Evolutionary conservation across 2,329 filamentous ascomycete genomes (phyloP).

Genomic region (Botrytis squamosa): DNA sequence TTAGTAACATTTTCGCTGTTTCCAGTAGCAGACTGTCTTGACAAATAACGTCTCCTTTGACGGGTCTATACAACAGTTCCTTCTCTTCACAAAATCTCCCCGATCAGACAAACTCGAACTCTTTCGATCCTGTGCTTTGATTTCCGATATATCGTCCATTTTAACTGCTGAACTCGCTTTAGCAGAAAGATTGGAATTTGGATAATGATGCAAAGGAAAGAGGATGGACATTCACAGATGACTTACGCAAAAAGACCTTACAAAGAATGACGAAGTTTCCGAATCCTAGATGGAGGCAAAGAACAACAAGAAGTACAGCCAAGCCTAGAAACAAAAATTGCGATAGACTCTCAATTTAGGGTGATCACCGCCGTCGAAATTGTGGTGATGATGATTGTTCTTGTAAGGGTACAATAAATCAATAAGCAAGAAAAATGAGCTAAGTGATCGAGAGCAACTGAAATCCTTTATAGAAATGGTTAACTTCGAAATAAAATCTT

Average conservation of each 20-base stretch:
- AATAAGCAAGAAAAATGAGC: neutral
- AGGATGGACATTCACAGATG: neutral
- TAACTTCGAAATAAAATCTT: neutral
- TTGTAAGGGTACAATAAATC: neutral
- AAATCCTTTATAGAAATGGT: neutral
- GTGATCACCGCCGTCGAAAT: neutral
- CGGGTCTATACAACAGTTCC: neutral
- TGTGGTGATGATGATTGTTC: neutral
- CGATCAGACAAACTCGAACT: neutral
- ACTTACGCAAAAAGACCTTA: neutral
- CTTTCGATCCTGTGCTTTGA: neutral
- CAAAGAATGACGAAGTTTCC: neutral
- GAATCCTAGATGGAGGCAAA: neutral
- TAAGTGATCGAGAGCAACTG: neutral
- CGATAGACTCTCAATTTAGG: neutral
- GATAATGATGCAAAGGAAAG: neutral
- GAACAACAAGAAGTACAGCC: neutral
- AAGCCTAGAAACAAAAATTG: neutral
- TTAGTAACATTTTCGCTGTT: neutral
- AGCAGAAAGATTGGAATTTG: neutral
- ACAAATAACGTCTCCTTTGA: neutral
- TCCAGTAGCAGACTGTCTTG: neutral
- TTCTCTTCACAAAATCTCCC: neutral
- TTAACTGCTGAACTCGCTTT: neutral
- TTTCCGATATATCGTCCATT: fast-evolving